Conservation (phyloP, 2,329 filamentous ascomycete species). For the Aspergillus chevalieri region DNA sequence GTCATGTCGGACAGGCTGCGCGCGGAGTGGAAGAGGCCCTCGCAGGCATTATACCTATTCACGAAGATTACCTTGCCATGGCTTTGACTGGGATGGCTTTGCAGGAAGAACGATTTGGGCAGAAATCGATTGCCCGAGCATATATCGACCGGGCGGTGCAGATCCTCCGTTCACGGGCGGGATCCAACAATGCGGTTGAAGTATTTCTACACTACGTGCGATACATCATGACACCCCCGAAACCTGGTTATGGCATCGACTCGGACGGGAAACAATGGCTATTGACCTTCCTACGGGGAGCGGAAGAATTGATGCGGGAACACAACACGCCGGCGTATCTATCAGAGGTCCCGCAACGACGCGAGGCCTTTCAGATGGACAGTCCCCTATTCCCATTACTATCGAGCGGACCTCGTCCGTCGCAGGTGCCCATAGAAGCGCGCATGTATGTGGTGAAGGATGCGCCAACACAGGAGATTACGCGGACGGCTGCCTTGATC, state of each 20-base stretch:
- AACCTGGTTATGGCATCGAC: slow-evolving; percentile 7
- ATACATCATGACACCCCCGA: slow-evolving; percentile 22
- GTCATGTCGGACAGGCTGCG: slow-evolving; percentile 22
- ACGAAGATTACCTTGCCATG: slow-evolving; percentile 27
- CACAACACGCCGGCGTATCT: slow-evolving; percentile 24
- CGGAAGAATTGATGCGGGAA: slow-evolving; percentile 27
- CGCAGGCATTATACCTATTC: slow-evolving; percentile 14
- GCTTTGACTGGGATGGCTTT: slow-evolving; percentile 31
- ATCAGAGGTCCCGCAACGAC: slow-evolving; percentile 22
- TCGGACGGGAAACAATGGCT: slow-evolving; percentile 22
- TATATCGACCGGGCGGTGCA: slow-evolving; percentile 28
- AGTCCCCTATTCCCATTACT: slow-evolving; percentile 33
- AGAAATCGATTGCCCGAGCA: slow-evolving; percentile 17
- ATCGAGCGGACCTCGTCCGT: slow-evolving; percentile 37
- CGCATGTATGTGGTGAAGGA: slow-evolving; percentile 33
- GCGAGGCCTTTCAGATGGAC: slow-evolving; percentile 30
- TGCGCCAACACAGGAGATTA: slow-evolving; percentile 27
- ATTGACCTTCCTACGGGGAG: slow-evolving; percentile 30
- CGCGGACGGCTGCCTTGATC: slow-evolving; percentile 33
- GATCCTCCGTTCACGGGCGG: slow-evolving; percentile 24
- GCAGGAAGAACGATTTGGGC: slow-evolving; percentile 35
- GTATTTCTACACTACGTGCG: slow-evolving; percentile 31
- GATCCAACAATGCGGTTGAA: slow-evolving; percentile 17
- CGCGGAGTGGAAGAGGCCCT: slow-evolving; percentile 24
- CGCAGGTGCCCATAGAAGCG: slow-evolving; percentile 28